phyloP scores from a whole-genome alignment of 2,329 filamentous ascomycete genomes.

The Pseudodiploospora longispora region DNA sequence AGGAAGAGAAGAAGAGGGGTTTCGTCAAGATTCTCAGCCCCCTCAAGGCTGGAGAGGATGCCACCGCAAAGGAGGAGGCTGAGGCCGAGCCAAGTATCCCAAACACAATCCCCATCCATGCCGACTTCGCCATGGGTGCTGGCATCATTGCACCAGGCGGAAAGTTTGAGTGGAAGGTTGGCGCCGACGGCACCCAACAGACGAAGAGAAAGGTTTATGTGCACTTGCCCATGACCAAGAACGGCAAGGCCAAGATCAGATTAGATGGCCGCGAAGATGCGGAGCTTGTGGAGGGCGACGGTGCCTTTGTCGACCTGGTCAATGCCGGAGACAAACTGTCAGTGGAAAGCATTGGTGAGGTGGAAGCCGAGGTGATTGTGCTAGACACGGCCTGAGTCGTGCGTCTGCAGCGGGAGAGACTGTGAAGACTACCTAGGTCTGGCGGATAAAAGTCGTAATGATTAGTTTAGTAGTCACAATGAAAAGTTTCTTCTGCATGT shows the following conservation, averaged over 20 bases:
- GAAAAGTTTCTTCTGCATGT: too few relatives aligned
- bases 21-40: constrained; percentile 73
- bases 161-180: constrained; percentile 65
- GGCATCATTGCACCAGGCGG: constrained; percentile 59
- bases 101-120: constrained; percentile 73
- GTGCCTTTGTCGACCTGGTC: constrained; percentile 63
- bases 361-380: constrained; percentile 61
- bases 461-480: too few relatives aligned
- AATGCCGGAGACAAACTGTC: constrained; percentile 55
- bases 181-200: constrained; percentile 44
- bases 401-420: too few relatives aligned
- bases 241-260: constrained; percentile 63
- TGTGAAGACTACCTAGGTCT: too few relatives aligned
- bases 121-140: constrained; percentile 76
- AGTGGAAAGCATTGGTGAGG: constrained; percentile 61
- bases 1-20: constrained; percentile 61
- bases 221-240: constrained; percentile 73
- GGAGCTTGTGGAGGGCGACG: constrained; percentile 66
- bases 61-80: constrained; percentile 54
- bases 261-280: constrained; percentile 59
- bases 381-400: constrained; percentile 49
- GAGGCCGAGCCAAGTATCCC: constrained; percentile 52
- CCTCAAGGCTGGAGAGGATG: constrained; percentile 57
- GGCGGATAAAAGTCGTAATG: too few relatives aligned
- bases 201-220: constrained; percentile 67